A percentile compares a stretch with the other conserved stretches of the same genome.
Evolutionary conservation across 306 rosid species (phyloP).

Genomic region (Chamaecrista fasciculata): DNA sequence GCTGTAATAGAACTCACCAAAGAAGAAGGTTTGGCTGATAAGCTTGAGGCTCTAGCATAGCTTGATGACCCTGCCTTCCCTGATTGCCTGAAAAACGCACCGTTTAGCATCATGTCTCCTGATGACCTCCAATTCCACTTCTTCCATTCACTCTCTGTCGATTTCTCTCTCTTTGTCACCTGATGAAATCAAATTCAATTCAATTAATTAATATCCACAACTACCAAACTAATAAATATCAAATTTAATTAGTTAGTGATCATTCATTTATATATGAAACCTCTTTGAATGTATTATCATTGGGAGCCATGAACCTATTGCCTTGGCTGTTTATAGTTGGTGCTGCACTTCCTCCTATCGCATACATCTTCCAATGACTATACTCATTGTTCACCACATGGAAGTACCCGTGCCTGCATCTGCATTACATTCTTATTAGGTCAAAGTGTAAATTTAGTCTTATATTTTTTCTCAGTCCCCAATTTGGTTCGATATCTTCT

Average conservation of each 20-base stretch:
- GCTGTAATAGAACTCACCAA: constrained; percentile 66
- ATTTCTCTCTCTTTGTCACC: constrained; percentile 68
- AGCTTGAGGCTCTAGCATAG: constrained; percentile 81
- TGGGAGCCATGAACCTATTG: constrained; percentile 79
- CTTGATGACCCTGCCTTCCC: constrained; percentile 77
- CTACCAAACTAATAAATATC: no score
- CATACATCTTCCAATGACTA: constrained; percentile 85
- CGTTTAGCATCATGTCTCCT: constrained; percentile 78
- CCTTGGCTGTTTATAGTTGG: constrained; percentile 98
- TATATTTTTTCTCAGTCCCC: no score
- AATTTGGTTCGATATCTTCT: no score
- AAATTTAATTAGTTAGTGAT: no score
- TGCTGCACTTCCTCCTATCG: constrained; percentile 88
- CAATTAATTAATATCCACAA: no score
- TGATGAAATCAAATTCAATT: no score
- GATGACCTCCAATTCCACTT: constrained; percentile 89
- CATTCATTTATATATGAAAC: constrained; percentile 30
- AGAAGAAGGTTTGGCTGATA: constrained; percentile 72
- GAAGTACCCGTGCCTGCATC: constrained; percentile 90
- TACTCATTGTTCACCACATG: constrained; percentile 98
- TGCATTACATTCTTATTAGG: constrained; percentile 41
- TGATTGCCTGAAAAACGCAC: constrained; percentile 74
- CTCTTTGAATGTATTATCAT: constrained; percentile 61
- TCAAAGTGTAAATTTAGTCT: no score
- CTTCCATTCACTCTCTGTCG: constrained; percentile 63